phyloP scores from a whole-genome alignment of 2,329 filamentous ascomycete species.

The Neofusicoccum laricinum region DNA sequence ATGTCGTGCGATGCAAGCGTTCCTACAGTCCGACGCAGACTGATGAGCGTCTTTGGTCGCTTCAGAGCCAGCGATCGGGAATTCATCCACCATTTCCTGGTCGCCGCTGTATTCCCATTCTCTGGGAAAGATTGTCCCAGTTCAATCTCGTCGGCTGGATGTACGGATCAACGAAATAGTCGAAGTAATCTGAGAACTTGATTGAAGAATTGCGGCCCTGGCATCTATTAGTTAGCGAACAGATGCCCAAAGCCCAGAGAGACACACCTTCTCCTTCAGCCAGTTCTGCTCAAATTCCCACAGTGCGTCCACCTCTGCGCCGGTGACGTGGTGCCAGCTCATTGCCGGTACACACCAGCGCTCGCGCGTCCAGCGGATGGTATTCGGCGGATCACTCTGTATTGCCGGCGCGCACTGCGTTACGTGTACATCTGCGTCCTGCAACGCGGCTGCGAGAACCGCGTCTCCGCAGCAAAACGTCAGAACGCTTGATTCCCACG shows the following conservation, averaged over 20 bases:
- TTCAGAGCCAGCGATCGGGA: conserved; percentile 20
- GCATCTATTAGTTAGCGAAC: neutral
- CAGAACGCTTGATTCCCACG: conserved; percentile 32
- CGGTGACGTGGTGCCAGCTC: conserved; percentile 34
- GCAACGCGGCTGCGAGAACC: conserved; percentile 33
- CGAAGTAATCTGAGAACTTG: conserved; percentile 32
- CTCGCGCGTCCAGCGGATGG: conserved; percentile 36
- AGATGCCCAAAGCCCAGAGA: neutral
- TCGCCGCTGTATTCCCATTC: conserved; percentile 20
- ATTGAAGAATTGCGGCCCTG: conserved; percentile 32
- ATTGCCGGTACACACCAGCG: conserved; percentile 45
- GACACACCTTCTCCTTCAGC: conserved; percentile 24
- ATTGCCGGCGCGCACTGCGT: conserved; percentile 42
- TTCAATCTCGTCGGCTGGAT: conserved; percentile 23
- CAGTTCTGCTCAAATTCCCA: conserved; percentile 34
- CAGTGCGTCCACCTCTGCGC: conserved; percentile 25
- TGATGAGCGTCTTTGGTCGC: conserved; percentile 22
- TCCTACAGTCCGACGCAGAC: conserved; percentile 29
- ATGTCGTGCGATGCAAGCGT: conserved; percentile 25
- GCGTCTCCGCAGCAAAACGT: conserved; percentile 39
- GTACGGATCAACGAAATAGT: conserved; percentile 29
- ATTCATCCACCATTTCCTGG: neutral
- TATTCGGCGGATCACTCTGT: conserved; percentile 41
- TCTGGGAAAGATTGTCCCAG: conserved; percentile 36
- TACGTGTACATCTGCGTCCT: conserved; percentile 34